Base-by-base conservation (phyloP, 2,329 filamentous ascomycete genomes). In the Fusarium chaquense region DNA sequence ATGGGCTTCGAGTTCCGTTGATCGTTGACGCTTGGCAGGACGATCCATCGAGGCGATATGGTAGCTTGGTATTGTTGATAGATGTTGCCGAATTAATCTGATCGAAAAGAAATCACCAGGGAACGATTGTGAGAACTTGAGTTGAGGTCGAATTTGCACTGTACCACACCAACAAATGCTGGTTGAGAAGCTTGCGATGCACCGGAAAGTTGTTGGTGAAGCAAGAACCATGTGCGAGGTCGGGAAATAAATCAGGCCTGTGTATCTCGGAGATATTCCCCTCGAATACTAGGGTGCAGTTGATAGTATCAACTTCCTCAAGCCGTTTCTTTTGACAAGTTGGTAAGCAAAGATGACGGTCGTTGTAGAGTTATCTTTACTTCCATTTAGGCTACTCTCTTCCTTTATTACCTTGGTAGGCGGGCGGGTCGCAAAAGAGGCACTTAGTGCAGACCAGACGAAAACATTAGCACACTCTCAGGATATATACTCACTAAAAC, bases 11-110 rank as follows among this genome's bases (percentile, higher is more conserved):
- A 51, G 52, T 13, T 71, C 73, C 4, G 70, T 71, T 33, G 54
- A 50, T 45, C 76, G 70, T 36, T 71, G 73, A 15, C 81, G 77
- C 62, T 82, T 82, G 22, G 50, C 50, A n/a, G 73, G 60, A 2
- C 56, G 65, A 20, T 78, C 73, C 80, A 81, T 81, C 12, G 26
- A 5, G n/a, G 38, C 15, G 10, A 38, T 20, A 9, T 52, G 53
- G n/a, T 22, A n/a, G 6, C 28, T 6, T 3, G 15, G 18, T 24
- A 3, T 13, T 35, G 13, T 30, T 18, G 26, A 16, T 12, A 18
- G 16, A 20, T 16, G 1, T 2, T 28, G 26, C 32, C 6, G 12
- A 32, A 10, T 15, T 3, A 15, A 41, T 15, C 1, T 20, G 43
- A 11, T 12, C 9, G 15, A 24, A 24, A 4, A 20, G 22, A 36